These are phyloP conservation scores for Usnea hakonensis DNA, from an alignment of 495 filamentous ascomycete genomes.

Conservation along the genomic window DNA sequence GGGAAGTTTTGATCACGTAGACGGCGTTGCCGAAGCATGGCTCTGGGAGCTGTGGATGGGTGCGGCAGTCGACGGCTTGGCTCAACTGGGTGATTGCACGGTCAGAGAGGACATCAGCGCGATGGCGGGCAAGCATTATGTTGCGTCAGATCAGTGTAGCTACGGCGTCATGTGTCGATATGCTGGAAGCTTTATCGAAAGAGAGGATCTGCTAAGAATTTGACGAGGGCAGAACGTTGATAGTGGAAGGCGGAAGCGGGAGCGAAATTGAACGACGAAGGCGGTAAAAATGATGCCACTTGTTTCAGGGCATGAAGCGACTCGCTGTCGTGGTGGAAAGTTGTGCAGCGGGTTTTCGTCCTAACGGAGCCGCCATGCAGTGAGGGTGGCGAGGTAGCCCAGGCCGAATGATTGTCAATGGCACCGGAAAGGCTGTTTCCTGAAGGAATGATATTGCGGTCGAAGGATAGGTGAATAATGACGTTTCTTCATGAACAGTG, in stretches of 20 bases:
- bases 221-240: no score
- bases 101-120: conserved; percentile 27
- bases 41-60: conserved; percentile 28
- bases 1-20: conserved; percentile 19
- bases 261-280: not conserved
- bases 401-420: not conserved
- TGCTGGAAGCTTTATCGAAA: no score
- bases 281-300: not conserved
- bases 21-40: conserved; percentile 27
- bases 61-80: conserved; percentile 31
- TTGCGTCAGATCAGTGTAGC: conserved; percentile 37
- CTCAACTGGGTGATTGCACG: conserved; percentile 30
- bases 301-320: not conserved
- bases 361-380: not conserved
- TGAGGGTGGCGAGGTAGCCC: not conserved
- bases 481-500: not conserved
- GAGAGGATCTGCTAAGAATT: no score
- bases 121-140: conserved; percentile 31
- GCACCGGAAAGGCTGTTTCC: not conserved
- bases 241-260: no score
- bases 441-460: not conserved
- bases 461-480: not conserved
- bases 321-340: not conserved
- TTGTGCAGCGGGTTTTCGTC: not conserved
- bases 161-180: conserved; percentile 38